Conservation (phyloP, 371 early-diverging fungal genomes). For the Mucor indicus region DNA sequence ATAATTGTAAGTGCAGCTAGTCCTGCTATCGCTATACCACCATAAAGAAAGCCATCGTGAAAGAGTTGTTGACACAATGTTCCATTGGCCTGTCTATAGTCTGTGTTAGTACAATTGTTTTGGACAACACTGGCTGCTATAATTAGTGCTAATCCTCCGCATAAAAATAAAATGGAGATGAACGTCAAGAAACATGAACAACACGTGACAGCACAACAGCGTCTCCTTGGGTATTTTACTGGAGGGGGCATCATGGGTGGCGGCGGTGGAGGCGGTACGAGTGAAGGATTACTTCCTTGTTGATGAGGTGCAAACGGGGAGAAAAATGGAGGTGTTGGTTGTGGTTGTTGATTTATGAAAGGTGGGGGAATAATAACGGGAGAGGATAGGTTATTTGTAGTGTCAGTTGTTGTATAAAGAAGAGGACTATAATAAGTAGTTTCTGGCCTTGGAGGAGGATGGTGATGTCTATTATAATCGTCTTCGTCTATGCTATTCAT, state of each 20-base stretch:
- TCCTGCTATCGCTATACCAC: slow-evolving; percentile 29
- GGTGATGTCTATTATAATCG: slow-evolving; percentile 3
- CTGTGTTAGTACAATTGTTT: slow-evolving; percentile 9
- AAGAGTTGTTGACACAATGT: slow-evolving; percentile 15
- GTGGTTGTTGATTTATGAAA: background rate
- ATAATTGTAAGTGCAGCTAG: slow-evolving; percentile 12
- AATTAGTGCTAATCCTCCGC: slow-evolving; percentile 22
- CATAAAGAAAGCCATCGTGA: slow-evolving; percentile 29
- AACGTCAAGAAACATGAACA: slow-evolving; percentile 20
- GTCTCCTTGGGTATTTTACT: background rate
- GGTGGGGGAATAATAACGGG: slow-evolving; percentile 11
- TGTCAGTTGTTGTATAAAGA: background rate
- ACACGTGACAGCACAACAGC: slow-evolving; percentile 19
- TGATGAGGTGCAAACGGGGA: slow-evolving; percentile 1
- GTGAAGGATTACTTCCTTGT: background rate
- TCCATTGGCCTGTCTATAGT: background rate
- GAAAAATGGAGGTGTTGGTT: background rate
- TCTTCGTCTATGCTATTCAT: background rate
- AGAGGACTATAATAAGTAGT: background rate
- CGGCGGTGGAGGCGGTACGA: slow-evolving; percentile 6
- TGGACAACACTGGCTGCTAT: slow-evolving; percentile 6
- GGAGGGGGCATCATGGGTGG: slow-evolving; percentile 1
- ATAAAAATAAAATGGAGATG: slow-evolving; percentile 11
- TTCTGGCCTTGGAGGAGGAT: slow-evolving; percentile 6
- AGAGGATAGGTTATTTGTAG: background rate